phyloP scores from a whole-genome alignment of 2,329 filamentous ascomycete species.

The Spiromastix sp. region DNA sequence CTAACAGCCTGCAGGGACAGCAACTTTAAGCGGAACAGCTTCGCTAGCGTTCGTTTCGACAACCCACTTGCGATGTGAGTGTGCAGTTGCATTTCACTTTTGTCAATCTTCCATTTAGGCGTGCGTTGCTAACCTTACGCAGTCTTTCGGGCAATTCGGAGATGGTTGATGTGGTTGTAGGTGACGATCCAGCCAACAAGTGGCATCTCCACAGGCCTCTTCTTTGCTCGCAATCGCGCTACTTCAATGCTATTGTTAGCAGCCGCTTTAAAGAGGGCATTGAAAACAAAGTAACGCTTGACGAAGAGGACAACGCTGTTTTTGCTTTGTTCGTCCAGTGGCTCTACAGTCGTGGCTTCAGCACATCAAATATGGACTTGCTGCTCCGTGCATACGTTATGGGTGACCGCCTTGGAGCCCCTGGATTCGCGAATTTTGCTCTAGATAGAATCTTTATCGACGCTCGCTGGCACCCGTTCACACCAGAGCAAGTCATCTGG shows the following conservation, averaged over 20 bases:
- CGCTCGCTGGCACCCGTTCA: slow-evolving; percentile 2
- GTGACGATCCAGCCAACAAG: background rate
- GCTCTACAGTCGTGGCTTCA: slow-evolving; percentile 8
- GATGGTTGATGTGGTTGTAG: slow-evolving; percentile 9
- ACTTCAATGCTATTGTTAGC: slow-evolving; percentile 3
- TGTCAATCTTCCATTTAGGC: background rate
- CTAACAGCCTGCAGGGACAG: too few relatives aligned
- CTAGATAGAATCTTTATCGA: slow-evolving; percentile 6
- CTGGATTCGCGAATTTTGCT: slow-evolving; percentile 1
- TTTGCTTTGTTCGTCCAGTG: slow-evolving; percentile 11
- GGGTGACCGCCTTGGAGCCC: slow-evolving; percentile 6
- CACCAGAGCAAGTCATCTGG: slow-evolving; percentile 5
- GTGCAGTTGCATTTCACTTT: background rate
- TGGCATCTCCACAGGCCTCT: slow-evolving; percentile 9
- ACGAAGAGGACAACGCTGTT: slow-evolving; percentile 5
- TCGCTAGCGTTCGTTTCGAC: background rate
- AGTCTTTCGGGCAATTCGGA: slow-evolving; percentile 5
- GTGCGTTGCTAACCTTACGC: background rate
- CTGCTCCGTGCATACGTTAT: slow-evolving; percentile 6
- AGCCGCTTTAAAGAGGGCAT: slow-evolving; percentile 6
- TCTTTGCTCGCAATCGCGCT: slow-evolving; percentile 3
- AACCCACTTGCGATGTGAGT: slow-evolving; percentile 8
- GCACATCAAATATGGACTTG: background rate
- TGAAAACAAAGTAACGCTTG: slow-evolving; percentile 5
- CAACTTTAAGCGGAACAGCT: too few relatives aligned